Conservation (phyloP, 2,329 filamentous ascomycete genomes). For the Penicillium janthinellum region DNA sequence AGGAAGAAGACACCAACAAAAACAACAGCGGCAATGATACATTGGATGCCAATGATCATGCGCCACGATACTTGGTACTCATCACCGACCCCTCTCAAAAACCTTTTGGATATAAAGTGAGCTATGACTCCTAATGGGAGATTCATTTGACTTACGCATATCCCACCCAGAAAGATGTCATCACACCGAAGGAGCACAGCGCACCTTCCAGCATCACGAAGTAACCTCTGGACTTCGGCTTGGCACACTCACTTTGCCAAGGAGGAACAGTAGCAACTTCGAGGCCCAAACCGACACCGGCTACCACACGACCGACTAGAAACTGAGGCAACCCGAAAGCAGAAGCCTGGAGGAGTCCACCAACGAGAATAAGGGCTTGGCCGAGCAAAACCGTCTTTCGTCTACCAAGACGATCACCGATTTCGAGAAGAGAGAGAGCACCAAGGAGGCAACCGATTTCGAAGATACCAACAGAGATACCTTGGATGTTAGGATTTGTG, state of each 20-base stretch:
- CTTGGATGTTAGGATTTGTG: conserved; percentile 11
- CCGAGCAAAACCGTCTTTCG: conserved; percentile 31
- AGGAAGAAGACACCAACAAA: conserved; percentile 6
- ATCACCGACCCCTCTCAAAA: background rate
- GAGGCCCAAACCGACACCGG: conserved; percentile 10
- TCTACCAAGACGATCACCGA: conserved; percentile 46
- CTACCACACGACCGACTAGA: conserved; percentile 5
- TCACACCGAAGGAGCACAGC: background rate
- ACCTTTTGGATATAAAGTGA: background rate
- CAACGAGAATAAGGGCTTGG: conserved; percentile 16
- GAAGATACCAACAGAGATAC: conserved; percentile 35
- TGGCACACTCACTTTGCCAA: conserved; percentile 13
- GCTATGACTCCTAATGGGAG: background rate
- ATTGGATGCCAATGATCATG: conserved; percentile 3
- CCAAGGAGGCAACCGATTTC: conserved; percentile 48
- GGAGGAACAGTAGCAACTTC: conserved; percentile 12
- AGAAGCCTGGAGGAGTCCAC: conserved; percentile 13
- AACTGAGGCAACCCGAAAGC: conserved; percentile 14
- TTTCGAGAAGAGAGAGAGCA: conserved; percentile 43
- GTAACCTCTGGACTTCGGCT: conserved; percentile 8
- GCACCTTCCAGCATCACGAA: conserved; percentile 13
- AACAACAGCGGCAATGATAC: conserved; percentile 2
- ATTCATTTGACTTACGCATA: background rate
- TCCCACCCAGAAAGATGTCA: background rate
- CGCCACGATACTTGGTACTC: conserved; percentile 11